Base-by-base conservation (phyloP, 306 rosid species). In the Inga oerstediana region DNA sequence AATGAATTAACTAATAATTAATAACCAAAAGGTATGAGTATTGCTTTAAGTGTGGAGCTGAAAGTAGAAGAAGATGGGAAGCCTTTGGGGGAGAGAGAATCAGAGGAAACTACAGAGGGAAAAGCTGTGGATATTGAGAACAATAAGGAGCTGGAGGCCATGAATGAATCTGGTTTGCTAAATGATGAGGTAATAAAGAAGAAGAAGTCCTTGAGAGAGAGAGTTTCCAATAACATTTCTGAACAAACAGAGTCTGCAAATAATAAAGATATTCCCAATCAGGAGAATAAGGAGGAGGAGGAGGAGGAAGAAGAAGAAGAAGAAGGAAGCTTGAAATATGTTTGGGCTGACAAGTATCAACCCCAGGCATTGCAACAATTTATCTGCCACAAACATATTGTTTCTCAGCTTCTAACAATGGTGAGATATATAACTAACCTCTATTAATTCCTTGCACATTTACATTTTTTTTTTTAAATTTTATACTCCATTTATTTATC, bases 311-410 rank as follows among this genome's bases (percentile, higher is more conserved):
- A 13, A 30, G 80, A 39, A 11, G 34, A 64, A 30, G 39, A 13
- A 64, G 79, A 24, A 32, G 75, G 24, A 22, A 79, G 44, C 15
- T 67, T 46, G 59, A 81, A 62, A 35, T 93, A 84, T 58, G 24
- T 15, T 10, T 93, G 98, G 98, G 98, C 95, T 46, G 54, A 87
- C 44, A 89, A 88, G 79, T 79, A 92, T 78, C 94, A 85, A 58
- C 98, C 98, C 41, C 51, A 78, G 61, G 62, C 64, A 54, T 84
- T 95, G 80, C 90, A 24, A 20, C 91, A 91, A 4, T 95, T 95
- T 93, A 91, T 93, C 62, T 93, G 98, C 81, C 91, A 93, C 76
- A 75, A 46, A 35, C 85, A 78, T 49, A 93, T 52, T 79, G 97
- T 94, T 35, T 62, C 64, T 61, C 83, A 86, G 51, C 91, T 95